These are phyloP conservation scores for Citrus australasica DNA, from an alignment of 345 rosid genomes.

Conservation along the genomic window DNA sequence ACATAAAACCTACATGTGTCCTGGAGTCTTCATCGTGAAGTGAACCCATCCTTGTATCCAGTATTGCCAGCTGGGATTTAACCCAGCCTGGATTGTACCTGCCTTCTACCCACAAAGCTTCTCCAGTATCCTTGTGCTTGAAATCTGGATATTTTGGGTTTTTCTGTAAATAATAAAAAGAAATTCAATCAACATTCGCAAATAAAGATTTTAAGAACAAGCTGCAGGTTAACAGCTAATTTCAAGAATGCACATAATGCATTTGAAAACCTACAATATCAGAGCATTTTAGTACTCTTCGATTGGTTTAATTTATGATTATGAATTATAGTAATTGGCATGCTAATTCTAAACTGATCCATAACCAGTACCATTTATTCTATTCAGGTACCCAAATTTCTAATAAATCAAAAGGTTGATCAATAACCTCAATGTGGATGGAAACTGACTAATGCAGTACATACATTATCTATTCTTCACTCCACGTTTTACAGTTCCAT, in stretches of 20 bases:
- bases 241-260: neutral
- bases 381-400: neutral
- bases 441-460: neutral
- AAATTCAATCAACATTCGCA: neutral
- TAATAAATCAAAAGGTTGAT: neutral
- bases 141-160: slow-evolving; percentile 67
- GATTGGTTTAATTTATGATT: neutral
- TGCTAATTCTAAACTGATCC: neutral
- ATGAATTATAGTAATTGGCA: neutral
- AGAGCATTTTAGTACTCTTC: neutral
- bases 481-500: neutral
- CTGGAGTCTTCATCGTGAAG: slow-evolving; percentile 25
- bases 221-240: neutral
- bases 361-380: neutral
- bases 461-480: neutral
- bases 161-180: slow-evolving; percentile 32
- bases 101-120: slow-evolving; percentile 66
- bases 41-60: slow-evolving; percentile 46
- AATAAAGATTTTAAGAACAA: neutral
- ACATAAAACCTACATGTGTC: slow-evolving; percentile 24
- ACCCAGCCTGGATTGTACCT: slow-evolving; percentile 59
- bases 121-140: slow-evolving; percentile 74
- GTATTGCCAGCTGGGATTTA: slow-evolving; percentile 46
- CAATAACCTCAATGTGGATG: neutral
- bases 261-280: neutral